Evolutionary conservation across 2,329 filamentous ascomycete species (phyloP), one percentile per base, ranked within the genome.

Genomic region (Fusarium bulbicola): DNA sequence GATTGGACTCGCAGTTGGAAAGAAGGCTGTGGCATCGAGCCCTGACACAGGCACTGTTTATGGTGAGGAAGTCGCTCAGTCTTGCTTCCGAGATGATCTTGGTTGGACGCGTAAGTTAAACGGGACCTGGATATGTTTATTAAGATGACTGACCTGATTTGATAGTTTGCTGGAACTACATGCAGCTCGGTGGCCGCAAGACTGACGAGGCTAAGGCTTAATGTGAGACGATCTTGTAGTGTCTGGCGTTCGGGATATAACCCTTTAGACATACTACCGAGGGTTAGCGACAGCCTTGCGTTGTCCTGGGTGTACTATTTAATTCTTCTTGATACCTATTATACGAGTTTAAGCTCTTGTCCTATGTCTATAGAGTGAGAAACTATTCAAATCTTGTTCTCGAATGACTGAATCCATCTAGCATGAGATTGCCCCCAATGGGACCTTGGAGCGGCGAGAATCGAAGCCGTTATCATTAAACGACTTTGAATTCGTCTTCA

Each of bases 1-100:
- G 84, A 94, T 95, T 70, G 92, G 90, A 1, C 81, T 95, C 7
- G 92, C 92, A 0, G 85, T 95, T 4, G 93, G 92, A 39, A 91
- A 90, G 79, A 89, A 90, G 76, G 92, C 91, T 3, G 85, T 94
- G 4, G 87, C 88, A 3, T 93, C 90, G 74, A 87, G 86, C 49
- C 86, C 88, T 0, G 85, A 85, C 1, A 84, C 82, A 3, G 91
- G 91, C 1, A 88, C 89, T 47, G 84, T 84, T 32, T 86, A 84
- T 46, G 92, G 92, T 1, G 87, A 89, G 68, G 89, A 93, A 56
- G 84, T 92, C 18, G 86, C 90, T 85, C 80, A 89, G 72, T 80
- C 82, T 10, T 92, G 91, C 78, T 94, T 95, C 79, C 87, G 89
- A 24, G 85, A 92, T 58, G 92, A 94, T 77, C 82, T 95, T 62